Evolutionary conservation across 2,329 filamentous ascomycete species (phyloP).

Genomic region (Madurella mycetomatis): DNA sequence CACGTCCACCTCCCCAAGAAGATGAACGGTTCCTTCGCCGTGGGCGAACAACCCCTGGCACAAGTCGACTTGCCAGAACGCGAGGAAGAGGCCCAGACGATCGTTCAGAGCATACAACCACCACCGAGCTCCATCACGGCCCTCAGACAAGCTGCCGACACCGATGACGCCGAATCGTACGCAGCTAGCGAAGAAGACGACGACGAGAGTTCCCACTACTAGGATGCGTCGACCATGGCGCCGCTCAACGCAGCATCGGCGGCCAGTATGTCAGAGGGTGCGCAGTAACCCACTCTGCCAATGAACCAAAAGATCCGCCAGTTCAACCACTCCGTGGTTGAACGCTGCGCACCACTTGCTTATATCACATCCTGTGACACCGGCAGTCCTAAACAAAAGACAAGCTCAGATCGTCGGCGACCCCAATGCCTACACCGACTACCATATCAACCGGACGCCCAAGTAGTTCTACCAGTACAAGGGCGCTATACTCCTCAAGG

Average conservation of each 20-base stretch:
- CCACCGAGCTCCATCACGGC: constrained; percentile 9
- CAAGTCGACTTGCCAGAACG: background rate
- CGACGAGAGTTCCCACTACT: constrained; percentile 49
- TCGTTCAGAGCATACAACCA: constrained; percentile 24
- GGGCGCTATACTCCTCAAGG: constrained; percentile 89
- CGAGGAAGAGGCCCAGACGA: constrained; percentile 18
- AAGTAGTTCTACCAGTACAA: constrained; percentile 99
- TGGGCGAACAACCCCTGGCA: constrained; percentile 3
- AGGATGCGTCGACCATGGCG: constrained; percentile 55
- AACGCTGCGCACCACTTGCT: too few species aligned
- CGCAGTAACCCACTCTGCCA: too few species aligned
- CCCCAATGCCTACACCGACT: constrained; percentile 93
- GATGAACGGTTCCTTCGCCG: constrained; percentile 13
- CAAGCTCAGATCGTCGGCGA: constrained; percentile 65
- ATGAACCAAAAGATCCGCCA: too few species aligned
- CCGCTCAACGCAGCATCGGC: constrained; percentile 50
- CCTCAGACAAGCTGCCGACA: background rate
- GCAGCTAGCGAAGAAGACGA: constrained; percentile 20
- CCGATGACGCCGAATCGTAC: background rate
- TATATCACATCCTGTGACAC: too few species aligned
- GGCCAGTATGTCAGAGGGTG: too few species aligned
- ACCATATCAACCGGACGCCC: constrained; percentile 93
- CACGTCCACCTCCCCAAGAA: background rate
- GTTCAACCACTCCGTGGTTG: too few species aligned
- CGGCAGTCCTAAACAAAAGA: background rate